These are phyloP conservation scores for Cryptococcus sp. DNA, from an alignment of 1,284 basidiomycete species.

Conservation along the genomic window DNA sequence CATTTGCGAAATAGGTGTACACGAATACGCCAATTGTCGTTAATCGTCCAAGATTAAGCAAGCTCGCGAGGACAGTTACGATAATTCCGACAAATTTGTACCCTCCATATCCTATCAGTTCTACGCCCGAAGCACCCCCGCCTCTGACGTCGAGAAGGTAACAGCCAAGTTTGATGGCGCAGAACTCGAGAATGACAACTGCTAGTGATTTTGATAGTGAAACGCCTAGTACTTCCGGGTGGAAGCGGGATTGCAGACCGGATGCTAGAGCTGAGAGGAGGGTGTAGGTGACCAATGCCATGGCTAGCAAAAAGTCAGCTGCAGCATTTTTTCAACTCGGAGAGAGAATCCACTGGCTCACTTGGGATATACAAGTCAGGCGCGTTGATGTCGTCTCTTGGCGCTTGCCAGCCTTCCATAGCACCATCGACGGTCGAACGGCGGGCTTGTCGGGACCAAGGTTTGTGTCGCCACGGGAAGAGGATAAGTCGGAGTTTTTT, in stretches of 20 bases:
- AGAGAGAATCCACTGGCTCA: constrained; percentile 54
- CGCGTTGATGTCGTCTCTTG: constrained; percentile 91
- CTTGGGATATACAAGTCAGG: constrained; percentile 96
- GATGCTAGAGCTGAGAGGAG: constrained; percentile 81
- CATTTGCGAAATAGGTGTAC: constrained; percentile 84
- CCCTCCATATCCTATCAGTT: constrained; percentile 73
- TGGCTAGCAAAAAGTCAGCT: constrained; percentile 60
- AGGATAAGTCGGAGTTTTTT: constrained; percentile 86
- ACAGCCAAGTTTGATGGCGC: constrained; percentile 84
- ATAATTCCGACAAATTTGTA: constrained; percentile 91
- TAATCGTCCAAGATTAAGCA: constrained; percentile 60
- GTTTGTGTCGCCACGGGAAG: constrained; percentile 91
- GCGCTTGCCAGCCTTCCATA: constrained; percentile 76
- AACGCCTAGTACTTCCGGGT: constrained; percentile 86
- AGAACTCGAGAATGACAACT: constrained; percentile 81
- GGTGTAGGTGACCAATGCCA: constrained; percentile 96
- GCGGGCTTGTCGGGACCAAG: constrained; percentile 69
- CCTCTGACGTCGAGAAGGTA: constrained; percentile 85
- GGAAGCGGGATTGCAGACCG: constrained; percentile 79
- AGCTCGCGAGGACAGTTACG: constrained; percentile 44
- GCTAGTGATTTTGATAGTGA: constrained; percentile 79
- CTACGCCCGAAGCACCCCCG: constrained; percentile 64
- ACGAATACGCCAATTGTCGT: constrained; percentile 73
- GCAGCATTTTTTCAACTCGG: background rate
- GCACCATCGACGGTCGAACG: constrained; percentile 57